A percentile compares a stretch with the other conserved stretches of the same genome.
Evolutionary conservation across 306 rosid species (phyloP).

Genomic region (Malus sieversii): DNA sequence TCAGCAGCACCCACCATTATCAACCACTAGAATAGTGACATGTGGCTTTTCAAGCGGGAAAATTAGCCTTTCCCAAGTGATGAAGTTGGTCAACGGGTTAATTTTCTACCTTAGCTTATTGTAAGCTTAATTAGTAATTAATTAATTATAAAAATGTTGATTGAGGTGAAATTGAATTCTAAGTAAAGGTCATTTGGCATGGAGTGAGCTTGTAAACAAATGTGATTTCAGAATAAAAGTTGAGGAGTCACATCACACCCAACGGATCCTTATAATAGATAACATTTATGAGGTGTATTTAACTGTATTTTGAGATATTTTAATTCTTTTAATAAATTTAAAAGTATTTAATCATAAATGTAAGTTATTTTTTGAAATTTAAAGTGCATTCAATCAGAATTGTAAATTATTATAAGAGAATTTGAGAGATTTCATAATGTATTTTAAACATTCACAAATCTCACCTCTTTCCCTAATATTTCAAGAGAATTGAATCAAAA

Average conservation of each 20-base stretch:
- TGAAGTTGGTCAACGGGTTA: conserved; percentile 39
- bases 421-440: too few relatives aligned
- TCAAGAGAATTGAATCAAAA: too few relatives aligned
- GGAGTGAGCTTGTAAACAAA: conserved; percentile 32
- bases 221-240: conserved; percentile 11
- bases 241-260: conserved; percentile 49
- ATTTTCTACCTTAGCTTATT: conserved; percentile 1
- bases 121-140: conserved; percentile 18
- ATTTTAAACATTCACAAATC: too few relatives aligned
- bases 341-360: too few relatives aligned
- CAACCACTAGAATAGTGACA: conserved; percentile 37
- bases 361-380: too few relatives aligned
- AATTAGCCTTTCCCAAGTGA: conserved; percentile 8
- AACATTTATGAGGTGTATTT: background rate
- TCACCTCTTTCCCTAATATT: fast-evolving
- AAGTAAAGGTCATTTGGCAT: conserved; percentile 46
- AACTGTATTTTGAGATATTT: too few relatives aligned
- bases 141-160: conserved; percentile 14
- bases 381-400: fast-evolving
- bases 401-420: too few relatives aligned
- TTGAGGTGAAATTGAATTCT: conserved; percentile 26
- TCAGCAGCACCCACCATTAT: conserved; percentile 10
- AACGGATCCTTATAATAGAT: background rate
- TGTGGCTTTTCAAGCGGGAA: background rate
- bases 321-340: too few relatives aligned